These are phyloP conservation scores for Telopea speciosissima DNA, from an alignment of 177 flowering plant genomes.

Conservation along the genomic window DNA sequence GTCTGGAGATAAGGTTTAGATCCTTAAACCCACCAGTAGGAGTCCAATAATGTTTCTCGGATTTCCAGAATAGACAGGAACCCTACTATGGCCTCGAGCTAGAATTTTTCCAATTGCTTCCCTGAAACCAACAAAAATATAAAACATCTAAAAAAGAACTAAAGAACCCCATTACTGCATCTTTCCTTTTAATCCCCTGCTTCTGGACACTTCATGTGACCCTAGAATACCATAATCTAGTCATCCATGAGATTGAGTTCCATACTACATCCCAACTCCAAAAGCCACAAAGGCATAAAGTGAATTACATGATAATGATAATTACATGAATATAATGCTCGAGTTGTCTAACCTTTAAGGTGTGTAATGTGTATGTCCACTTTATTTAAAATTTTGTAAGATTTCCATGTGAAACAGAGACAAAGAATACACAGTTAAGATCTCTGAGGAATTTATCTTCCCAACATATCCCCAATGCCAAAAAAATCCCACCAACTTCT, in stretches of 20 bases:
- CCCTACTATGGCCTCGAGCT: slow-evolving; percentile 97
- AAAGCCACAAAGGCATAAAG: too few relatives aligned
- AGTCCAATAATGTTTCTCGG: slow-evolving; percentile 93
- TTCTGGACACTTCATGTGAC: too few relatives aligned
- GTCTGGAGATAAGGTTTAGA: neutral
- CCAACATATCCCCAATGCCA: neutral
- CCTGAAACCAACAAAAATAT: slow-evolving; percentile 37
- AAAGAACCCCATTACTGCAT: neutral
- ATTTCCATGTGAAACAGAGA: neutral
- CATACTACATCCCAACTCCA: neutral
- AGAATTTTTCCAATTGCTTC: slow-evolving; percentile 99
- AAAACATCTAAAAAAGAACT: neutral
- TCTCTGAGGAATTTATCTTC: too few relatives aligned
- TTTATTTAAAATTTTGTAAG: too few relatives aligned
- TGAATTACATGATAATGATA: too few relatives aligned
- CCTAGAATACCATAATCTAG: too few relatives aligned
- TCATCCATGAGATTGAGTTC: neutral
- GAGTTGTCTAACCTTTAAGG: neutral
- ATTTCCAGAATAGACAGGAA: slow-evolving; percentile 95
- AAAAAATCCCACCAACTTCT: too few relatives aligned
- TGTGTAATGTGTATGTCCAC: too few relatives aligned
- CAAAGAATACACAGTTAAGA: neutral
- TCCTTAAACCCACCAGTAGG: slow-evolving; percentile 54
- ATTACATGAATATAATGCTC: too few relatives aligned
- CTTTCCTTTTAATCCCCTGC: too few relatives aligned